Evolutionary conservation across 2,329 filamentous ascomycete species (phyloP).

Genomic region (Endoconidiophora laricicola): DNA sequence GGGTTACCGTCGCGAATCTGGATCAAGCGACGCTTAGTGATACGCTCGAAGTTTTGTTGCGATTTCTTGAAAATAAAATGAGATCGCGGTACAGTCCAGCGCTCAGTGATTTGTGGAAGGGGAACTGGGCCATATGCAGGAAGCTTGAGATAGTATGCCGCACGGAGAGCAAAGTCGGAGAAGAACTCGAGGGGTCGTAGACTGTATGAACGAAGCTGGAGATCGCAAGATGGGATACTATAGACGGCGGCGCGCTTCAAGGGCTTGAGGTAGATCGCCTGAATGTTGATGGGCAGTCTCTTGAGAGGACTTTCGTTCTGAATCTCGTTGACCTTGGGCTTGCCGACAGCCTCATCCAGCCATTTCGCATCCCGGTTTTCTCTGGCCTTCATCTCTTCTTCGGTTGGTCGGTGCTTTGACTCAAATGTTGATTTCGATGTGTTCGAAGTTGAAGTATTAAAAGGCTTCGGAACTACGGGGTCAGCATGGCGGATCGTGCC

Average conservation of each 20-base stretch:
- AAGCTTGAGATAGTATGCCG: constrained; percentile 83
- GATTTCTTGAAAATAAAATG: constrained; percentile 95
- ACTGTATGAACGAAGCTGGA: constrained; percentile 84
- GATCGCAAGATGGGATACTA: constrained; percentile 71
- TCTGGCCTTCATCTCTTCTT: too few species aligned
- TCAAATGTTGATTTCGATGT: too few species aligned
- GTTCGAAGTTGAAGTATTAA: too few species aligned
- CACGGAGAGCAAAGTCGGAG: constrained; percentile 81
- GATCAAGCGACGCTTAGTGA: constrained; percentile 70
- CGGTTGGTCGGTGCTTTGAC: too few species aligned
- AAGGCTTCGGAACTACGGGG: neutral
- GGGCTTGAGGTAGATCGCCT: constrained; percentile 73
- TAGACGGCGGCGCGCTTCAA: constrained; percentile 58
- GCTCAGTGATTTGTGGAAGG: constrained; percentile 69
- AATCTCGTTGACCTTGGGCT: too few species aligned
- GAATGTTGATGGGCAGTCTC: constrained; percentile 30
- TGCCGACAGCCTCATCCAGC: neutral
- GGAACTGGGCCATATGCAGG: constrained; percentile 75
- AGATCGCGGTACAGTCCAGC: constrained; percentile 81
- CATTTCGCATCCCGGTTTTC: too few species aligned
- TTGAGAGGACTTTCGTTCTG: neutral
- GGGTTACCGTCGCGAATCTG: constrained; percentile 86
- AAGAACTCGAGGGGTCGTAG: constrained; percentile 87
- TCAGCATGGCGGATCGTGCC: too few species aligned
- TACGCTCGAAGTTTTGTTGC: constrained; percentile 93